phyloP scores from a whole-genome alignment of 176 grass and related monocot genomes.

The Lolium multiflorum region DNA sequence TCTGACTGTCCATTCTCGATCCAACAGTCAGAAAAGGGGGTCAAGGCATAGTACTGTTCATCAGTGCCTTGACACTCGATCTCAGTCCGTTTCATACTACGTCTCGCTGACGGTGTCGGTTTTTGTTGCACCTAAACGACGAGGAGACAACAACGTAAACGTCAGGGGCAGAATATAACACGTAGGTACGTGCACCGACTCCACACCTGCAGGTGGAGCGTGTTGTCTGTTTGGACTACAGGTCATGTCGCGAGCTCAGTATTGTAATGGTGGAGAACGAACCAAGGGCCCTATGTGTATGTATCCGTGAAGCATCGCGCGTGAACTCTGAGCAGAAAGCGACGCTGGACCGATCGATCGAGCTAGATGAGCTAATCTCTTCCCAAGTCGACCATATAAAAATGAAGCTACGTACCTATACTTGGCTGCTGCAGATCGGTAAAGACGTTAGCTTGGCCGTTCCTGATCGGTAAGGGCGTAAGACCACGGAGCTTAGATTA shows the following conservation, averaged over 20 bases:
- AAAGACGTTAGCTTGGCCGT: constrained; percentile 14
- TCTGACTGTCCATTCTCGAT: too few species aligned
- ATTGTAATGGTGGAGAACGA: not conserved
- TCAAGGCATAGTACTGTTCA: too few species aligned
- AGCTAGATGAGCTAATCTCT: constrained; percentile 9
- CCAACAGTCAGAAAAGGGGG: too few species aligned
- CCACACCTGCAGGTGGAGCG: constrained; percentile 34
- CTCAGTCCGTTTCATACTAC: constrained; percentile 1
- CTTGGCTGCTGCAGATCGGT: constrained; percentile 4
- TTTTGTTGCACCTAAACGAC: constrained; percentile 34
- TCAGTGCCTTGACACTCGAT: too few species aligned
- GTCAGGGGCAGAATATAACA: not conserved
- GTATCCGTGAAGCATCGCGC: constrained; percentile 10
- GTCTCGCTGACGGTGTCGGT: not conserved
- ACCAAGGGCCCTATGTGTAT: not conserved
- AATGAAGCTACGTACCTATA: not conserved
- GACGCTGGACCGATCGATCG: constrained; percentile 24
- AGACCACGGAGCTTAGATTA: constrained; percentile 3
- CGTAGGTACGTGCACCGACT: constrained; percentile 36
- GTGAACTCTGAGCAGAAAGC: constrained; percentile 27
- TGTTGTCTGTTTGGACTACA: constrained; percentile 45
- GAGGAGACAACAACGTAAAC: constrained; percentile 23
- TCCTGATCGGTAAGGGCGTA: constrained; percentile 26
- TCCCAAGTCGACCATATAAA: not conserved
- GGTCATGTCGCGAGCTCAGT: not conserved